Evolutionary conservation across 352 stramenopile species (phyloP).

Genomic region (Plasmopara viticola): DNA sequence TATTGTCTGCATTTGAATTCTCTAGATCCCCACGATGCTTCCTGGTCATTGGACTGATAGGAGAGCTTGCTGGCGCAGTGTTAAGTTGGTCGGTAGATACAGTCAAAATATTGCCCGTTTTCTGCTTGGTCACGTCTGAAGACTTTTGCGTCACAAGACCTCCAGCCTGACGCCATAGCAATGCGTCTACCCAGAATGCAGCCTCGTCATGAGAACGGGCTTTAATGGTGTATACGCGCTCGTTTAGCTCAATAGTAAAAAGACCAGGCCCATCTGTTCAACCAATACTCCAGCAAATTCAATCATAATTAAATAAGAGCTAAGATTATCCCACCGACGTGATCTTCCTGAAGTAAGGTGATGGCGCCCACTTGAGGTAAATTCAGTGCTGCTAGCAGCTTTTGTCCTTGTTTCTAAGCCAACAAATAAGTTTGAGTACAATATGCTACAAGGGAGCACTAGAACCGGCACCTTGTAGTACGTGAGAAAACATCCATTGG

Average conservation of each 20-base stretch:
- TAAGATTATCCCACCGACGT: conserved; percentile 32
- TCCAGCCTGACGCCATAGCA: conserved; percentile 79
- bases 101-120: conserved; percentile 29
- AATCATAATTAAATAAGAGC: background rate
- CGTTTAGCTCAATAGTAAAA: conserved; percentile 87
- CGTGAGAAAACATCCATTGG: conserved; percentile 96
- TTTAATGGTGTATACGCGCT: conserved; percentile 89
- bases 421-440: conserved; percentile 2
- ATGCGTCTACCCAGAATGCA: conserved; percentile 80
- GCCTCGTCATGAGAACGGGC: conserved; percentile 80
- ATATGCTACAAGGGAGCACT: background rate
- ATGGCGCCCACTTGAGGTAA: conserved; percentile 89
- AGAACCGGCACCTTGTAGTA: conserved; percentile 94
- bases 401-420: conserved; percentile 85
- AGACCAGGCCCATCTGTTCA: conserved; percentile 66
- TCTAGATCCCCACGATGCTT: conserved; percentile 20
- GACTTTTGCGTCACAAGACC: conserved; percentile 77
- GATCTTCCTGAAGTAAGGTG: conserved; percentile 61
- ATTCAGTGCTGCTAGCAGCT: conserved; percentile 91
- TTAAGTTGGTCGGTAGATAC: conserved; percentile 35
- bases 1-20: conserved; percentile 15
- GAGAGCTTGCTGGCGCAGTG: conserved; percentile 8
- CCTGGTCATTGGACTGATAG: conserved; percentile 23
- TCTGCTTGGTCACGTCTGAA: conserved; percentile 39
- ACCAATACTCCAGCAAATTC: conserved; percentile 11